Evolutionary conservation across 495 filamentous ascomycete species (phyloP).

Genomic region (Xylaria longipes): DNA sequence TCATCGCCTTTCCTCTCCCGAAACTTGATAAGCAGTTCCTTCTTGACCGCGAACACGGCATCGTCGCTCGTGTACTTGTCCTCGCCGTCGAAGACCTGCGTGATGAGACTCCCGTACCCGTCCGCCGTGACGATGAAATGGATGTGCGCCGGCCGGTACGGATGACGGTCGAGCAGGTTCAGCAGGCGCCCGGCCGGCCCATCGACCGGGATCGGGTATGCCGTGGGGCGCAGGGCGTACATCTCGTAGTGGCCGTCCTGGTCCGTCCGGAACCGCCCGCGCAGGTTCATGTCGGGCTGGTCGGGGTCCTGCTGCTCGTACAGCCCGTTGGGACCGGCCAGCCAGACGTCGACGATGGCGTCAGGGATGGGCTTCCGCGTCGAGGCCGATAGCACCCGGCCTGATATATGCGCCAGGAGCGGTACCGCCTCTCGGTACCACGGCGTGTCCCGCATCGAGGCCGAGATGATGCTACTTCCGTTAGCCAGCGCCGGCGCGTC

Average conservation of each 20-base stretch:
- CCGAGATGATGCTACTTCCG: conserved; percentile 64
- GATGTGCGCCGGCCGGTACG: conserved; percentile 77
- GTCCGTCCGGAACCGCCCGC: conserved; percentile 74
- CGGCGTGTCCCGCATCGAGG: conserved; percentile 31
- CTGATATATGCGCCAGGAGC: conserved; percentile 67
- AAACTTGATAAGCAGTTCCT: conserved; percentile 74
- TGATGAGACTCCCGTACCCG: conserved; percentile 62
- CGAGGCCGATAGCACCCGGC: conserved; percentile 62
- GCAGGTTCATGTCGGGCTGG: conserved; percentile 76
- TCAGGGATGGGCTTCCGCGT: conserved; percentile 65
- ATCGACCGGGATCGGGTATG: conserved; percentile 75
- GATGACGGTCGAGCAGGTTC: conserved; percentile 68
- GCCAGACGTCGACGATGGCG: conserved; percentile 78
- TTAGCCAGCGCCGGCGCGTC: conserved; percentile 68
- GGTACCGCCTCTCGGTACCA: conserved; percentile 54
- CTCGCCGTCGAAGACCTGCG: conserved; percentile 75
- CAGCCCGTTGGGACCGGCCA: conserved; percentile 75
- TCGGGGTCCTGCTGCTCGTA: conserved; percentile 80
- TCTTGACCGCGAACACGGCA: conserved; percentile 79
- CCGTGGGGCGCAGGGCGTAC: conserved; percentile 70
- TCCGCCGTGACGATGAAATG: conserved; percentile 67
- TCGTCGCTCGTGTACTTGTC: conserved; percentile 70
- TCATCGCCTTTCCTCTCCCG: conserved; percentile 62
- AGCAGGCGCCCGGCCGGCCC: conserved; percentile 62
- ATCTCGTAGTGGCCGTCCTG: conserved; percentile 68